Evolutionary conservation across 495 filamentous ascomycete genomes (phyloP), one percentile per base, ranked within the genome.

Genomic region (Alectoria sarmentosa): DNA sequence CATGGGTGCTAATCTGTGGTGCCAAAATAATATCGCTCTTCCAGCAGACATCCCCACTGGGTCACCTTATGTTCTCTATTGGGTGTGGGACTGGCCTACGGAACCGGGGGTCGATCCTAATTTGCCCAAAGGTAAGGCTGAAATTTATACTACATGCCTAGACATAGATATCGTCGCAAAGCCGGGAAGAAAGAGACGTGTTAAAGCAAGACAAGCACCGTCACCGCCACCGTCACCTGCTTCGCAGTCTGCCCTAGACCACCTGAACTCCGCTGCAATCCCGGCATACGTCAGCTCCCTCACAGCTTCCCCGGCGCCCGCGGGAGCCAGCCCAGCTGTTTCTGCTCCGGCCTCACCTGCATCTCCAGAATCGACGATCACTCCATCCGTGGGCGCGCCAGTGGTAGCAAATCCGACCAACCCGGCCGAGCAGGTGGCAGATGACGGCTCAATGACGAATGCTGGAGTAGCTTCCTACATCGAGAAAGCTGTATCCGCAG

Each of bases 51-150:
- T 79, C 32, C 68, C 76, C 5, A 68, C 72, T 19, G 84, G 87
- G 26, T 81, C 79, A 37, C 72, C 78, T 3, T 87, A 88, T 66
- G 90, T 90, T 0, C 73, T 94, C 48, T 92, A 96, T 76, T 97
- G 92, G 92, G 85, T 96, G 7, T 96, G 92, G 92, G 86, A 95
- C 67, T 97, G 90, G 90, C 86, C 88, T 6, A 87, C 83, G 0
- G 73, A 73, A 17, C 74, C 82, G 19, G 72, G 71, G 17, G 71
- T 64, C 30, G 79, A 81, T 69, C 79, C 75, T 55, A 74, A 60
- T 41, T 71, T 79, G 19, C 81, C 82, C 4, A 70, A 81, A 1
- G 81, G 82, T 28, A 86, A 83, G 65, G 77, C 79, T 63, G 86
- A 96, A 73, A 82, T 86, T 64, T 96, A 96, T 72, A 92, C 90